Percentiles rank a stretch among this genome's conserved stretches.
Evolutionary conservation across 768 basidiomycete species (phyloP).

Genomic region (Flagelloscypha sp.): DNA sequence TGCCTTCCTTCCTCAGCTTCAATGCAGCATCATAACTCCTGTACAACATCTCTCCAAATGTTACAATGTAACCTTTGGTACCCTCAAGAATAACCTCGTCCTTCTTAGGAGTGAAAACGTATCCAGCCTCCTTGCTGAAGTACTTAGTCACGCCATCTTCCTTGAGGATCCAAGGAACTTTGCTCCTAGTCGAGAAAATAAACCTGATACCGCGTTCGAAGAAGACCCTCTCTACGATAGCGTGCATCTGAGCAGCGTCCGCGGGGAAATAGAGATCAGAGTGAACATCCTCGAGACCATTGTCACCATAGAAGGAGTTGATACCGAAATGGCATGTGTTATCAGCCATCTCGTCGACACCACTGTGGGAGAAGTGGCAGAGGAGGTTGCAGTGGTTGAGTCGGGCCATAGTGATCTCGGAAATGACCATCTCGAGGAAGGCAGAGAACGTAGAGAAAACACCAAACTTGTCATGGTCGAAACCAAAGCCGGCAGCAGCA

Average conservation of each 20-base stretch:
- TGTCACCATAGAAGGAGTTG: constrained; percentile 85
- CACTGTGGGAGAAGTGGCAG: constrained; percentile 85
- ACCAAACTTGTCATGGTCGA: constrained; percentile 72
- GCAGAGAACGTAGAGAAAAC: constrained; percentile 89
- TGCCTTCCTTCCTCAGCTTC: constrained; percentile 57
- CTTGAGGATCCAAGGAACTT: constrained; percentile 80
- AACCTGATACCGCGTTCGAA: constrained; percentile 79
- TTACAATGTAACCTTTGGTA: constrained; percentile 72
- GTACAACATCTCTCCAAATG: constrained; percentile 84
- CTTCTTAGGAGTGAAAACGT: constrained; percentile 77
- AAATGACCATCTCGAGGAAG: constrained; percentile 86
- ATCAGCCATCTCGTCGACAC: constrained; percentile 68
- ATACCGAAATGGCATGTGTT: constrained; percentile 62
- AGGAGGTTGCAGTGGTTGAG: constrained; percentile 84
- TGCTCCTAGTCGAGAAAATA: constrained; percentile 83
- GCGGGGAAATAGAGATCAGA: constrained; percentile 86
- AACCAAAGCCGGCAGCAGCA: constrained; percentile 83
- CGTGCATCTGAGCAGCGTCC: constrained; percentile 73
- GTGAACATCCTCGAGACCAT: constrained; percentile 73
- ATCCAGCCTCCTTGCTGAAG: constrained; percentile 50
- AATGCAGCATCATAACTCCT: constrained; percentile 78
- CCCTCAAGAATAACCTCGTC: constrained; percentile 78
- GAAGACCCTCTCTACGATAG: constrained; percentile 69
- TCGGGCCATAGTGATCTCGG: constrained; percentile 89
- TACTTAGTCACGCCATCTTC: constrained; percentile 59